Evolutionary conservation across 1,284 basidiomycete genomes (phyloP), one percentile per base, ranked within the genome.

Genomic region (Hemileia vastatrix): DNA sequence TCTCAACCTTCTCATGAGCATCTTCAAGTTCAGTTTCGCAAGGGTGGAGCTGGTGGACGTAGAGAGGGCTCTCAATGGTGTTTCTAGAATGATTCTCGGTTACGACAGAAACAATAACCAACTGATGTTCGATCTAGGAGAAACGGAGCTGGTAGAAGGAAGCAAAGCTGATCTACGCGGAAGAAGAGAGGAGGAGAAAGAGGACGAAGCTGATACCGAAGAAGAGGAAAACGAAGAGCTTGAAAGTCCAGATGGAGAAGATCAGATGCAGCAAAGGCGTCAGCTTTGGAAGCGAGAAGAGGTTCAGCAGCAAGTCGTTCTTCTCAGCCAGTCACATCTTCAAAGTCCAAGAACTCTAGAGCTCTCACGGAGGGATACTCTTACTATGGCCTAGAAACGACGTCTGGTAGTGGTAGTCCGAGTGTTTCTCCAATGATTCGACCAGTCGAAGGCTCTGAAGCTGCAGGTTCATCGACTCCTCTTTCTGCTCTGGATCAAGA

Each of bases 21-120:
- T 72, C 9, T 65, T 73, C 65, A 75, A 74, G 61, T 75, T 72
- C 56, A 67, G 66, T 60, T 73, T 73, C 45, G 65, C 73, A 1
- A 60, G 65, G 15, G 67, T 73, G 15, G 67, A 67, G 9, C 68
- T 68, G 3, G 56, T 64, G 24, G 66, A 71, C 18, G 66, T 70
- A 21, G 71, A 72, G 54, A 61, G 63, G 47, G 66, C 68, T 2
- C 65, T 72, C 18, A 57, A 60, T 3, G 66, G 66, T 15, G 63
- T 70, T 8, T 67, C 70, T 32, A 59, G 59, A 32, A 65, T 71
- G 13, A 32, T 73, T 50, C 49, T 67, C 15, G 69, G 69, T 43
- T 60, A 66, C 11, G 54, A 58, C 2, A 58, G 57, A 11, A 27
- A 27, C 27, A 27, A 27, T 27, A 27, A 27, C 27, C 27, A 27